These are phyloP conservation scores for Basipetospora chlamydospora DNA, from an alignment of 2,329 filamentous ascomycete genomes.

Conservation along the genomic window DNA sequence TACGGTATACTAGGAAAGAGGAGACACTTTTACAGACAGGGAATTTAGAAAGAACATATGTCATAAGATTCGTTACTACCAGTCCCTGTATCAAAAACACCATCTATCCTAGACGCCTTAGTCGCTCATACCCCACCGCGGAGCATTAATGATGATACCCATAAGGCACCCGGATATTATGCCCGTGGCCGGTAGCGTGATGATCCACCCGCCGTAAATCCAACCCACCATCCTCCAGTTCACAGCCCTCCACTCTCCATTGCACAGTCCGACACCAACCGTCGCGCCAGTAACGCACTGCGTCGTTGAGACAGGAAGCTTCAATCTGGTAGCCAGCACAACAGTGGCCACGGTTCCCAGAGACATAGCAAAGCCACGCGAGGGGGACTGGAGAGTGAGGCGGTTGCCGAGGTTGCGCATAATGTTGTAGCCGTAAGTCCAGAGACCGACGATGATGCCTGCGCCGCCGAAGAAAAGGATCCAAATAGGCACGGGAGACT, in stretches of 20 bases:
- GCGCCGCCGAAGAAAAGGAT: constrained; percentile 39
- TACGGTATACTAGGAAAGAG: too few relatives aligned
- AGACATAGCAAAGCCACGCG: constrained; percentile 45
- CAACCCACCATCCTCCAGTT: constrained; percentile 49
- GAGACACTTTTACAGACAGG: too few relatives aligned
- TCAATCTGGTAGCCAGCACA: constrained; percentile 44
- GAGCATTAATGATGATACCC: constrained; percentile 48
- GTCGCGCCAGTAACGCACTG: constrained; percentile 50
- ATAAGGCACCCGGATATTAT: constrained; percentile 45
- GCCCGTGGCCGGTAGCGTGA: constrained; percentile 42
- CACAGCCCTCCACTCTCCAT: constrained; percentile 40
- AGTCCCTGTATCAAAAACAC: too few relatives aligned
- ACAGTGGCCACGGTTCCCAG: constrained; percentile 47
- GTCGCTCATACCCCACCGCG: too few relatives aligned
- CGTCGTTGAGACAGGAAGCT: constrained; percentile 48
- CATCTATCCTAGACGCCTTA: too few relatives aligned
- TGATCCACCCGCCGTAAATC: constrained; percentile 45
- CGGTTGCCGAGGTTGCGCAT: constrained; percentile 49
- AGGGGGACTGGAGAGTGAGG: constrained; percentile 45
- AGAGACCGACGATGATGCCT: constrained; percentile 39
- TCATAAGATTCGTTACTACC: too few relatives aligned
- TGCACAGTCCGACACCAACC: constrained; percentile 49
- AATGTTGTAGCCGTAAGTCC: constrained; percentile 49
- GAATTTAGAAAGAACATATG: too few relatives aligned
- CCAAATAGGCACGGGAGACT: constrained; percentile 47